Conservation (phyloP, 2,329 filamentous ascomycete genomes). For the Pseudofabraea citricarpa region DNA sequence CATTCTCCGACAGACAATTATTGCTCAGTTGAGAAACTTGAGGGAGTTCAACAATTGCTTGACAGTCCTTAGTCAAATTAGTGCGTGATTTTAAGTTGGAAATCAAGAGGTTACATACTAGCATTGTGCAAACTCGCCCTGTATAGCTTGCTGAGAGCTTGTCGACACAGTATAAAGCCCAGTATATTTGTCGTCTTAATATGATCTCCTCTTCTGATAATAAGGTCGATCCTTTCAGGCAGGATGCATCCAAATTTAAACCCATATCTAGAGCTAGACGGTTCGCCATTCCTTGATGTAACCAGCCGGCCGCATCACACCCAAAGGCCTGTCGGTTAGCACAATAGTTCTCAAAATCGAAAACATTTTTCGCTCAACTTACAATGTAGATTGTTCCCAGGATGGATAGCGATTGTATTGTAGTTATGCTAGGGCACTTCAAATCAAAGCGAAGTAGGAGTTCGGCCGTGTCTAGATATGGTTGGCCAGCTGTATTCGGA, state of each 20-base stretch:
- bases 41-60: not conserved
- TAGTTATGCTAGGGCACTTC: not conserved
- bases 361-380: too few species aligned
- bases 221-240: not conserved
- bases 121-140: not conserved
- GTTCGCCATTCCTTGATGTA: not conserved
- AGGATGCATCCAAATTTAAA: not conserved
- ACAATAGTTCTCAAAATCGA: too few species aligned
- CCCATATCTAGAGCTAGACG: not conserved
- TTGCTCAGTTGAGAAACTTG: not conserved
- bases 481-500: not conserved
- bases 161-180: not conserved
- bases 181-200: not conserved
- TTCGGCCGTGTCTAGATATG: not conserved
- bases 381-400: not conserved
- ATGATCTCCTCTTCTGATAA: not conserved
- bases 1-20: not conserved
- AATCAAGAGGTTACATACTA: not conserved
- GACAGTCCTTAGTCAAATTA: not conserved
- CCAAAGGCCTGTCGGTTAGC: not conserved
- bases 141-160: not conserved
- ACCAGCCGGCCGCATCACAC: not conserved
- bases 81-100: not conserved
- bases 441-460: not conserved
- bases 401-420: not conserved